Evolutionary conservation across 257 asterid genomes (phyloP), one percentile per base, ranked within the genome.

Genomic region (Lavandula angustifolia): DNA sequence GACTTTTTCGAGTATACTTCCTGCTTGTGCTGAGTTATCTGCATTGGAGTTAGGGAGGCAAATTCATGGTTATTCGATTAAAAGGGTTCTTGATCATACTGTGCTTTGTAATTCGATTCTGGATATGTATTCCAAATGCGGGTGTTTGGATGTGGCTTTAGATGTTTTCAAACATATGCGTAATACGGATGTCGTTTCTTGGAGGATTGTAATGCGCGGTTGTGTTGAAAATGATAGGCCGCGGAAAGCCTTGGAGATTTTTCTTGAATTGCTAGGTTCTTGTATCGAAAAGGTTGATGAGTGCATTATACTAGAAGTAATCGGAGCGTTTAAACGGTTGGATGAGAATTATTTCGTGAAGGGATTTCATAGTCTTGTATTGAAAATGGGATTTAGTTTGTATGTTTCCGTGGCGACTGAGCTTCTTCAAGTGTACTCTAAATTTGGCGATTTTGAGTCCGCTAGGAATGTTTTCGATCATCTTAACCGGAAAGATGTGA

Each of bases 91-190:
- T 50, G 34, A 69, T 58, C 80, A 73, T 62, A 67, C 67, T 10
- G 51, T 71, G 69, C 54, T 82, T 47, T 84, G 66, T 54, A 90
- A 90, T 71, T 80, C 96, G 0, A 78, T 85, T 51, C 57, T 78
- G 57, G 80, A 74, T 64, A 85, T 85, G 92, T 90, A 90, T 66
- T 76, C 82, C 70, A 90, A 85, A 69, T 85, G 89, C 74, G 73
- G 81, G 75, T 64, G 62, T 67, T 76, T 82, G 32, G 75, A 74
- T 44, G 65, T 77, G 18, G 85, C 96, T 2, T 17, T 80, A 48
- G 49, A 17, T 56, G 72, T 91, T 73, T 91, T 84, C 51, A 47
- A 55, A 10, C 59, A 73, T 63, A 85, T 80, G 78, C 81, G 51
- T 68, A 56, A 71, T 27, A 84, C 79, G 73, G 97, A 91, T 81